Evolutionary conservation across 2,329 filamentous ascomycete genomes (phyloP).

Genomic region (Hymenoscyphus linearis): DNA sequence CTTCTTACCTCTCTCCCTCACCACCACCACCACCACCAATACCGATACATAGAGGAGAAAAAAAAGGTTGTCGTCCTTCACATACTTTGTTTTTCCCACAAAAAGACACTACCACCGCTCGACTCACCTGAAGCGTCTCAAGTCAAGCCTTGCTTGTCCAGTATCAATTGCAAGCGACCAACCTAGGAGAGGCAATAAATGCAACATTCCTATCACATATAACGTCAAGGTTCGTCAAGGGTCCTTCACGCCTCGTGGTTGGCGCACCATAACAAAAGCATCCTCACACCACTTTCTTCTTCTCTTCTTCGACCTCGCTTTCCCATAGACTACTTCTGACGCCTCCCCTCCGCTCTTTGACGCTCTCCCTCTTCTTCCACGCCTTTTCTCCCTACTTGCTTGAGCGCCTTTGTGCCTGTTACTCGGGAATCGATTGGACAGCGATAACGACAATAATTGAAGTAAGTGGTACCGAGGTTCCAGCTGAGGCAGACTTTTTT

Average conservation of each 20-base stretch:
- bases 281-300: background rate
- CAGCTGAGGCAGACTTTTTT: background rate
- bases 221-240: background rate
- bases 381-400: background rate
- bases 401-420: background rate
- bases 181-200: background rate
- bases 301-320: background rate
- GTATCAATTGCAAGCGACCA: background rate
- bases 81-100: background rate
- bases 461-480: background rate
- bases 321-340: background rate
- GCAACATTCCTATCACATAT: background rate
- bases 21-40: no score
- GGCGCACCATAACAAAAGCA: background rate
- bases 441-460: background rate
- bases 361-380: background rate
- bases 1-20: no score
- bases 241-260: background rate
- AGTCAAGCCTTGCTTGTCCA: background rate
- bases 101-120: background rate
- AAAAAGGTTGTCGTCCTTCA: background rate
- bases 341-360: background rate
- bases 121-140: background rate
- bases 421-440: background rate
- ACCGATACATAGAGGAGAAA: no score